Percentiles rank a stretch among this genome's conserved stretches.
These are phyloP conservation scores for Thymus mandschuricus DNA, from an alignment of 257 asterid genomes.

Conservation along the genomic window DNA sequence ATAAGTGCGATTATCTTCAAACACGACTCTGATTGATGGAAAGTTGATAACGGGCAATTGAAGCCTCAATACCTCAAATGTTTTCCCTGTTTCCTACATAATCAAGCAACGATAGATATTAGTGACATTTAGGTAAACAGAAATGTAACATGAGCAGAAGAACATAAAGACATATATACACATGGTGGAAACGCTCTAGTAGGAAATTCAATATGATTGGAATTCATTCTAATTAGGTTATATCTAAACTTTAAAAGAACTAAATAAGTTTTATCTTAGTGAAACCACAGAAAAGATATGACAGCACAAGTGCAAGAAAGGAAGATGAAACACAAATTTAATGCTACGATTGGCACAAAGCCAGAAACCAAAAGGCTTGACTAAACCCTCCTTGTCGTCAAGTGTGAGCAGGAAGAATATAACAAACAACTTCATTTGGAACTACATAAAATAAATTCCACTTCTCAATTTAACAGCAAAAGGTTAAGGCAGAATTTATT, in stretches of 20 bases:
- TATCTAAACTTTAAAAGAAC: background rate
- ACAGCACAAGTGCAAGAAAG: background rate
- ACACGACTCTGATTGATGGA: conserved; percentile 64
- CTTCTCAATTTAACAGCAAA: background rate
- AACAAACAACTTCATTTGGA: conserved; percentile 21
- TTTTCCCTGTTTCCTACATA: conserved; percentile 84
- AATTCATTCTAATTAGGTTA: background rate
- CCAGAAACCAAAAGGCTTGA: conserved; percentile 2
- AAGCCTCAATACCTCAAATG: conserved; percentile 81
- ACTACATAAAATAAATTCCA: background rate
- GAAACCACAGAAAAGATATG: background rate
- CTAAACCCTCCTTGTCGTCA: background rate
- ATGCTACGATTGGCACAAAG: conserved; percentile 14
- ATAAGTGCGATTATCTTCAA: conserved; percentile 95
- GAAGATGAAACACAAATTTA: background rate
- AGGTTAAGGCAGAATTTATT: no score
- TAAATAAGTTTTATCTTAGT: conserved; percentile 2
- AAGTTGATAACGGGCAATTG: conserved; percentile 82
- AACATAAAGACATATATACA: background rate
- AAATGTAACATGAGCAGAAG: conserved; percentile 21
- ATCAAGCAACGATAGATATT: conserved; percentile 35
- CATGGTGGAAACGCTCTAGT: background rate
- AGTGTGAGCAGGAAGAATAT: conserved; percentile 18
- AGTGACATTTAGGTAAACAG: conserved; percentile 26
- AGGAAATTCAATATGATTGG: background rate